Conservation (phyloP, 371 early-diverging fungal species). For the Haplosporangium sp. region DNA sequence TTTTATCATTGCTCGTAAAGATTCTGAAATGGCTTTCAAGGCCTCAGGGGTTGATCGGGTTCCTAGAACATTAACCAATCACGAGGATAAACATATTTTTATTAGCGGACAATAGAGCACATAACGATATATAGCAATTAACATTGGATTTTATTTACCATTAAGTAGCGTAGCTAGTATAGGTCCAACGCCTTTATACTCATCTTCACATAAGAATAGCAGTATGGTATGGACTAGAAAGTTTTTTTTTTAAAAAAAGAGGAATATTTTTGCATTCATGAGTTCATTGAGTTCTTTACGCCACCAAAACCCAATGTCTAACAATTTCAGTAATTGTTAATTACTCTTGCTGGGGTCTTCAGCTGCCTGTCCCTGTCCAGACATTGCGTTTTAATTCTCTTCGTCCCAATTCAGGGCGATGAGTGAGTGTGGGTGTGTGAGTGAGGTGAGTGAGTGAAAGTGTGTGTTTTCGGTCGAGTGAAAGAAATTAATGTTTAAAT, state of each 20-base stretch:
- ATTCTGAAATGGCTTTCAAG: conserved; percentile 7
- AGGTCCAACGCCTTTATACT: conserved; percentile 14
- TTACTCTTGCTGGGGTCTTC: conserved; percentile 1
- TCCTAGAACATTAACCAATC: conserved; percentile 6
- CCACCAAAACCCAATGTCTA: background rate
- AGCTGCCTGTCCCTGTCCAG: background rate
- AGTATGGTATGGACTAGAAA: conserved; percentile 15
- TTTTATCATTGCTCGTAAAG: conserved; percentile 31
- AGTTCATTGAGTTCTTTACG: background rate
- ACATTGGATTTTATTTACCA: conserved; percentile 9
- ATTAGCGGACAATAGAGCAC: background rate
- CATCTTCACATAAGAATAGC: conserved; percentile 1
- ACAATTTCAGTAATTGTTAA: too few relatives aligned
- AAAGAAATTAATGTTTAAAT: too few relatives aligned
- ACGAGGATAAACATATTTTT: background rate
- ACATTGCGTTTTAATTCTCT: background rate
- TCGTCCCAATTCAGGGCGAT: background rate
- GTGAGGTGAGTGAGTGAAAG: background rate
- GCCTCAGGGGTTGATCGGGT: conserved; percentile 10
- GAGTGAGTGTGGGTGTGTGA: background rate
- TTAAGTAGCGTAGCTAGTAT: conserved; percentile 11
- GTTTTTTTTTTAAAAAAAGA: background rate
- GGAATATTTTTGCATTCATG: background rate
- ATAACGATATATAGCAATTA: background rate
- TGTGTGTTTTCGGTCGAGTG: too few relatives aligned